Evolutionary conservation across 805 yeast species (phyloP), one percentile per base, ranked within the genome.

Genomic region (Clavispora santaluciae): DNA sequence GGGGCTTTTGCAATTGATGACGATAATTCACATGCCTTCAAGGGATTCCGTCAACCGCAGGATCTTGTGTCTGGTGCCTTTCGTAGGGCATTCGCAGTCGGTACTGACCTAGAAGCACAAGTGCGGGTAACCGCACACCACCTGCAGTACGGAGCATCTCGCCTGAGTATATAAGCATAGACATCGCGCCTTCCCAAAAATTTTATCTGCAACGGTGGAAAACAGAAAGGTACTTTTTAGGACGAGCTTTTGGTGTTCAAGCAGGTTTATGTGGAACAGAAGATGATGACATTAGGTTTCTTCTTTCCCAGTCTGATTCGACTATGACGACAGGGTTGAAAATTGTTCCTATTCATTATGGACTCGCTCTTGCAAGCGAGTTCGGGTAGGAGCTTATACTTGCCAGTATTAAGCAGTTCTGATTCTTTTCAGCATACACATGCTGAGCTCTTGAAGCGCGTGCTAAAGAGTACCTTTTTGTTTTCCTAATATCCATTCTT

Each of bases 261-360:
- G 46, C 43, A 38, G 23, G 17, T n/a, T 16, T 22, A 17, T 36
- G 38, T 40, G 41, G 33, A 43, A 18, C 38, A 54, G 66, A 63
- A 66, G 49, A 56, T 68, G 75, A 68, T 67, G 73, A 69, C 55
- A 55, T 49, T 66, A 62, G 75, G 86, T 78, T 63, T 72, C 68
- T 83, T 84, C 90, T 83, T 84, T 84, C 90, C 89, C 85, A 78
- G 86, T 82, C 86, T 75, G 86, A 79, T 69, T 78, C 90, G 93
- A 84, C 90, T 81, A 82, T 84, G 93, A 83, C 88, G 90, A 84
- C 80, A 79, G 75, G 89, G 88, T 76, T 73, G 78, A 75, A 59
- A 75, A 70, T 57, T 58, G 78, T 66, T 61, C 60, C 56, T 38
- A 38, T 46, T 49, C 55, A 53, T 57, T 51, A 54, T 55, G 59